phyloP scores from a whole-genome alignment of 768 basidiomycete species.

The Auriscalpium vulgare region DNA sequence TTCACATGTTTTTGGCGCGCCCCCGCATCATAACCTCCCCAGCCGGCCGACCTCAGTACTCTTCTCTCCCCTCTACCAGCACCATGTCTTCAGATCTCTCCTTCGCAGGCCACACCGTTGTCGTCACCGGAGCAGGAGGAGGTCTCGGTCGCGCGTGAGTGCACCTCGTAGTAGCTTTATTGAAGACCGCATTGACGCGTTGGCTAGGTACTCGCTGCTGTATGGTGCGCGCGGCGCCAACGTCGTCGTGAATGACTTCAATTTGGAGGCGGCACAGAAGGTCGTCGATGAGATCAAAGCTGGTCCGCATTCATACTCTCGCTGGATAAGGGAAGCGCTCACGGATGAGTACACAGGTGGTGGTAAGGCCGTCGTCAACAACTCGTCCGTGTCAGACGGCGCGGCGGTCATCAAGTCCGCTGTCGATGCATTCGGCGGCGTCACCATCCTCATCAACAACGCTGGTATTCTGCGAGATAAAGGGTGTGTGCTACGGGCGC shows the following conservation, averaged over 20 bases:
- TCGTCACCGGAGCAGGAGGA: conserved; percentile 93
- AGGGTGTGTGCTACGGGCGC: conserved; percentile 38
- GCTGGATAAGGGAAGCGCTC: background rate
- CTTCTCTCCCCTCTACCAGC: too few species aligned
- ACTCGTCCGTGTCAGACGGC: conserved; percentile 82
- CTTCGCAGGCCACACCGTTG: conserved; percentile 85
- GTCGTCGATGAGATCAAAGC: conserved; percentile 84
- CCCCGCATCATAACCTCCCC: too few species aligned
- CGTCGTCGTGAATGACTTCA: conserved; percentile 94
- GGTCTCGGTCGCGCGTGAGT: conserved; percentile 88
- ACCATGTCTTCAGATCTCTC: conserved; percentile 42
- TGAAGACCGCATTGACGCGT: background rate
- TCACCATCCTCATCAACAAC: conserved; percentile 93
- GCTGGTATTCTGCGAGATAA: conserved; percentile 85
- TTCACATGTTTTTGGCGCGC: too few species aligned
- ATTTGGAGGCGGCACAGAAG: conserved; percentile 77
- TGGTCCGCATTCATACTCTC: conserved; percentile 39
- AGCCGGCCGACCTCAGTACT: too few species aligned
- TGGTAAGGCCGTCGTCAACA: conserved; percentile 83
- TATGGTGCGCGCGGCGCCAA: conserved; percentile 93
- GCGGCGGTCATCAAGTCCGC: conserved; percentile 81
- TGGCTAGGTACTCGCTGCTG: conserved; percentile 71
- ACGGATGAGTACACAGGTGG: conserved; percentile 45
- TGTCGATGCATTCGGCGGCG: conserved; percentile 71
- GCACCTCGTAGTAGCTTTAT: background rate